phyloP scores from a whole-genome alignment of 2,329 filamentous ascomycete species.

The Venturia pyrina region DNA sequence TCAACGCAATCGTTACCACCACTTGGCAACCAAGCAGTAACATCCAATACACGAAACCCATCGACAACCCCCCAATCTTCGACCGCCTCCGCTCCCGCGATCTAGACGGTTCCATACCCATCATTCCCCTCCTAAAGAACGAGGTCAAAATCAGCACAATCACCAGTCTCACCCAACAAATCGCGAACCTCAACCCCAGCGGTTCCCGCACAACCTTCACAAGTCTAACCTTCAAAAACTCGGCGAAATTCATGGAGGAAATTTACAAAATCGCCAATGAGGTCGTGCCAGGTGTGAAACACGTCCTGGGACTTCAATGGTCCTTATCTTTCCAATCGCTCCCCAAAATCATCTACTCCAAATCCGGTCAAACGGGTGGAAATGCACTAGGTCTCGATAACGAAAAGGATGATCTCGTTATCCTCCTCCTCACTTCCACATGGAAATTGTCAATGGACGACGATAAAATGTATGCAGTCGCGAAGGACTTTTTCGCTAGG shows the following conservation, averaged over 20 bases:
- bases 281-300: neutral
- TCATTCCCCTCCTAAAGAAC: neutral
- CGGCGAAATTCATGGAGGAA: conserved; percentile 9
- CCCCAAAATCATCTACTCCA: neutral
- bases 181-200: neutral
- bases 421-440: conserved; percentile 2
- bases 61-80: conserved; percentile 7
- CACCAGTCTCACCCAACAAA: neutral
- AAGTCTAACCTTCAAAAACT: conserved; percentile 7
- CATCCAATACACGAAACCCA: conserved; percentile 17
- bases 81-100: neutral
- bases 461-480: neutral
- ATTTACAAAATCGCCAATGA: neutral
- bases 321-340: neutral
- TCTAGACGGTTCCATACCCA: neutral
- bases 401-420: neutral
- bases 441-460: neutral
- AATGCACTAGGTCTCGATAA: conserved; percentile 8
- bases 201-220: conserved; percentile 3
- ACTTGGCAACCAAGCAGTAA: conserved; percentile 13
- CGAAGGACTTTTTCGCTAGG: neutral
- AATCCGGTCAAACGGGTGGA: neutral
- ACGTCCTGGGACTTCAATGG: neutral
- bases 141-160: neutral
- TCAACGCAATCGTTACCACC: neutral